These are phyloP conservation scores for Syncephalis plumigaleata DNA, from an alignment of 371 early-diverging fungal species.

Conservation along the genomic window DNA sequence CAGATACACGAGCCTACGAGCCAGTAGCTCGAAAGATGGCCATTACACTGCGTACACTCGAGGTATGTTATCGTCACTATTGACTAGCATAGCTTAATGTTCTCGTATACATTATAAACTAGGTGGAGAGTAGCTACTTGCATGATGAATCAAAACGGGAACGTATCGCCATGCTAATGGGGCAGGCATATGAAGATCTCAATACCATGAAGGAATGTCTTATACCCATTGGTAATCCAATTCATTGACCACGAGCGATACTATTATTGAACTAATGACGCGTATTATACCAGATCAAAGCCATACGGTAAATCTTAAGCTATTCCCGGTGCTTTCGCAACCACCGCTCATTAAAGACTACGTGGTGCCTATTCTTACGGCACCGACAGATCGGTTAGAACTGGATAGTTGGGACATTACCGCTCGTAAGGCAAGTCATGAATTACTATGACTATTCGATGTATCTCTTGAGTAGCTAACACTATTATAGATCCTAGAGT, in stretches of 20 bases:
- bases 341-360: conserved; percentile 60
- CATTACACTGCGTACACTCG: conserved; percentile 47
- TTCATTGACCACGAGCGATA: neutral
- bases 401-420: conserved; percentile 75
- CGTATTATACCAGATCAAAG: conserved; percentile 20
- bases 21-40: conserved; percentile 70
- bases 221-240: conserved; percentile 57
- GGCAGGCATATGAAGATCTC: conserved; percentile 69
- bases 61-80: conserved; percentile 52
- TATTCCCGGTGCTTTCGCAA: conserved; percentile 63
- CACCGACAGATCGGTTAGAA: conserved; percentile 41
- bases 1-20: conserved; percentile 55
- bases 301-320: conserved; percentile 61
- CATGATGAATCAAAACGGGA: conserved; percentile 10
- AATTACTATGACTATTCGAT: neutral
- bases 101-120: conserved; percentile 30
- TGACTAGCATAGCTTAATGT: neutral
- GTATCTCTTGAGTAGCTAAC: no score
- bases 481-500: conserved; percentile 15
- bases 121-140: conserved; percentile 61
- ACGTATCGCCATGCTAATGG: conserved; percentile 58
- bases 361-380: conserved; percentile 65
- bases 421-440: conserved; percentile 29
- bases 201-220: conserved; percentile 76
- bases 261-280: neutral